Evolutionary conservation across 345 rosid genomes (phyloP), one percentile per base, ranked within the genome.

Genomic region (Brassica cretica): DNA sequence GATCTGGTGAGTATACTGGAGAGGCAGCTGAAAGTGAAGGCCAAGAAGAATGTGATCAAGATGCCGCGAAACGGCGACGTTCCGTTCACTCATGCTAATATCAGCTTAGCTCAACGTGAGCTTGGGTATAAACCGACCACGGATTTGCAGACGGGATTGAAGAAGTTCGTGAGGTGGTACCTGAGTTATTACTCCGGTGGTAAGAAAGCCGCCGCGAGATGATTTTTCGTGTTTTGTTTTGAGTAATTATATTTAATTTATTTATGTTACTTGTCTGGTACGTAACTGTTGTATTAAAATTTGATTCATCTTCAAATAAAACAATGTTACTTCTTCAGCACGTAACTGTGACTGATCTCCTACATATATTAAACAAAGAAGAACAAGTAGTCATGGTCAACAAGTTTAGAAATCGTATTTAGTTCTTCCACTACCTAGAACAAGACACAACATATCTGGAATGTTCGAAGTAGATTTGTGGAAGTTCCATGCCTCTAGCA

Each of bases 401-500:
- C 18, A 64, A 32, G 37, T 53, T 11, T 66, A 91, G 75, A 93
- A 95, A 84, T 95, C 97, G 67, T 95, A 95, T 77, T 93, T 93
- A 68, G 94, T 93, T 86, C 98, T 93, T 39, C 98, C 97, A 75
- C 98, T 93, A 77, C 79, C 75, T 66, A 95, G 68, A 71, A 95
- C 81, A 71, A 95, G 96, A 80, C 99, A 93, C 68, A 93, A 75
- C 92, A 86, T 90, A 81, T 89, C 96, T 32, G 89, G 83, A 72
- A 91, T 85, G 76, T 87, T 80, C 3, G 79, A 64, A 58, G 86
- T 76, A 5, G 92, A 88, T 63, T 68, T 82, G 71, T 84, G 86
- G 56, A 83, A 91, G 82, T 91, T 88, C 99, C 98, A 93, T 10
- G 99, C 89, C 82, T 95, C 99, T 1, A 95, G 91, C 99, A 95